These are phyloP conservation scores for Yarrowia porcina DNA, from an alignment of 805 yeast species.

Conservation along the genomic window DNA sequence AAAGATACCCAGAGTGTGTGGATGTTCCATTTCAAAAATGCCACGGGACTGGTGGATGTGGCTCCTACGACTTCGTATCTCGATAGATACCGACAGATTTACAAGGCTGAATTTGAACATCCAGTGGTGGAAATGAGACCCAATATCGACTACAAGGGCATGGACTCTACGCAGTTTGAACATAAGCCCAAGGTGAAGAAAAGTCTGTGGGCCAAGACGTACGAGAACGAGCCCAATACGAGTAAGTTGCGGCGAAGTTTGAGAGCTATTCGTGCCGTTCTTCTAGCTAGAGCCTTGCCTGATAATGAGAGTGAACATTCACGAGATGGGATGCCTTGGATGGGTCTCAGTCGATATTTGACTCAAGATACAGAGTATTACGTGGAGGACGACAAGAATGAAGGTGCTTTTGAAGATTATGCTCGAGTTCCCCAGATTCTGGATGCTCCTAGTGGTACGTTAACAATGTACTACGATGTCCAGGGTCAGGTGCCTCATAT, in stretches of 20 bases:
- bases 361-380: constrained; percentile 38
- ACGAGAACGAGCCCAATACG: constrained; percentile 9
- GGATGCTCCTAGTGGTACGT: constrained; percentile 53
- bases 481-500: constrained; percentile 58
- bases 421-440: constrained; percentile 72
- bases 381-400: constrained; percentile 37
- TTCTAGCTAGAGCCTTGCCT: background rate
- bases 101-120: constrained; percentile 47
- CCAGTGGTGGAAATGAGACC: constrained; percentile 64
- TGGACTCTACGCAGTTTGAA: constrained; percentile 24
- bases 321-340: constrained; percentile 49
- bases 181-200: constrained; percentile 1
- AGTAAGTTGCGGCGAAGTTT: background rate
- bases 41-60: constrained; percentile 58
- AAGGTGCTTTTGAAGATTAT: constrained; percentile 57
- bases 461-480: constrained; percentile 64
- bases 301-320: background rate
- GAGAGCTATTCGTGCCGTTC: constrained; percentile 1
- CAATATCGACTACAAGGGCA: constrained; percentile 59
- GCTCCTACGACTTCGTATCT: constrained; percentile 46
- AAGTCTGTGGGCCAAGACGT: constrained; percentile 15
- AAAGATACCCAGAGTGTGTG: constrained; percentile 68
- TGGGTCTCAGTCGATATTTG: constrained; percentile 71
- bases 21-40: constrained; percentile 56
- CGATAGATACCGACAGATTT: constrained; percentile 55